phyloP scores from a whole-genome alignment of 2,329 filamentous ascomycete genomes.

The Tolypocladium ovalisporum region DNA sequence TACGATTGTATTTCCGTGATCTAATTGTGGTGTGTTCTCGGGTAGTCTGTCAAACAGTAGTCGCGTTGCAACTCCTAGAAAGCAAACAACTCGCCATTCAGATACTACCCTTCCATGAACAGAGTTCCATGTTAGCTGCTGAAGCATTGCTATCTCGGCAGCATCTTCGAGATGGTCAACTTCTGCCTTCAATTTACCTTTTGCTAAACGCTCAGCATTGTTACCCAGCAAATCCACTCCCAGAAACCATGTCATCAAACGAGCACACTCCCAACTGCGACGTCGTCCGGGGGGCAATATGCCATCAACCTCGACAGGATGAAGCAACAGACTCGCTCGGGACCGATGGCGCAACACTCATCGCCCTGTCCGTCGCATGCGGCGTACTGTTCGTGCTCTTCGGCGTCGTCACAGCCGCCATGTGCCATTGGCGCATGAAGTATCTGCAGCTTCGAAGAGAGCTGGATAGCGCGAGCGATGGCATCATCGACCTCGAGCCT shows the following conservation, averaged over 20 bases:
- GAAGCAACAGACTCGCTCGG: neutral
- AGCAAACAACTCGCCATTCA: neutral
- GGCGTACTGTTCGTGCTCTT: slow-evolving; percentile 2
- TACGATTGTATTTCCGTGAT: no score
- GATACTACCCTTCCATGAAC: neutral
- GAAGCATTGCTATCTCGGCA: neutral
- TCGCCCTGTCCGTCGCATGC: neutral
- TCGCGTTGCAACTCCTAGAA: neutral
- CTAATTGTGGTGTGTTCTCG: no score
- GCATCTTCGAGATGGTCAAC: neutral
- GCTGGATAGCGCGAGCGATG: neutral
- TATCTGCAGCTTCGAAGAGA: neutral
- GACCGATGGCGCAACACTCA: neutral
- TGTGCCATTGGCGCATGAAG: slow-evolving; percentile 1
- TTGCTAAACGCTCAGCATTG: no score
- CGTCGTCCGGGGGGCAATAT: no score
- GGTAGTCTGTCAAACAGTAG: no score
- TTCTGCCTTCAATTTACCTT: neutral
- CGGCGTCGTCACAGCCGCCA: neutral
- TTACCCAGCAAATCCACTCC: neutral
- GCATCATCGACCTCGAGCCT: neutral
- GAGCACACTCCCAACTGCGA: neutral
- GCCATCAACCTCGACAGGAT: no score
- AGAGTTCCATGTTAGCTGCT: neutral
- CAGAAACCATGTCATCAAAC: neutral